These are phyloP conservation scores for Phytophthora tubulina DNA, from an alignment of 352 stramenopile species.

Conservation along the genomic window DNA sequence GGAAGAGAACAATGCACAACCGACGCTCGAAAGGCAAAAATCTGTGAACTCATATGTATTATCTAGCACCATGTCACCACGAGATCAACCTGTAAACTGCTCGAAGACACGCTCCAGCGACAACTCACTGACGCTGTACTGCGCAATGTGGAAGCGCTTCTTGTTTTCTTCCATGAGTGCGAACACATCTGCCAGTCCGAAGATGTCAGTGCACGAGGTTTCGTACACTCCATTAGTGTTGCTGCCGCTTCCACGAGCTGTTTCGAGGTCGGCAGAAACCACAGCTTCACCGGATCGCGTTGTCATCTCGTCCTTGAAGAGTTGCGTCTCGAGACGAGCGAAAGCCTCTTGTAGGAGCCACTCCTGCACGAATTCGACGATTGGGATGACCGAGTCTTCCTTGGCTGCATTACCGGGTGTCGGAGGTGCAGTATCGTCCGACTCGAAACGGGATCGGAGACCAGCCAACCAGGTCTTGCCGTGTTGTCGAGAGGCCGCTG, in stretches of 20 bases:
- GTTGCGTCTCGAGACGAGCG: slow-evolving; percentile 55
- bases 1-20: too few species aligned
- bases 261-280: slow-evolving; percentile 55
- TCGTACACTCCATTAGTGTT: slow-evolving; percentile 74
- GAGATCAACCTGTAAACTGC: slow-evolving; percentile 79
- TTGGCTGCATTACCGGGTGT: neutral
- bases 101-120: slow-evolving; percentile 95
- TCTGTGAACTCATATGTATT: neutral
- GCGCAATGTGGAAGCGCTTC: slow-evolving; percentile 71
- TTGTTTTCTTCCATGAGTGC: slow-evolving; percentile 82
- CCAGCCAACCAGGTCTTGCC: slow-evolving; percentile 57
- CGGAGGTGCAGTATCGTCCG: slow-evolving; percentile 30
- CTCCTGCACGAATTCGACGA: slow-evolving; percentile 77
- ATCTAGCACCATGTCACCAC: neutral
- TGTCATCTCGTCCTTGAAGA: slow-evolving; percentile 64
- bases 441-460: slow-evolving; percentile 52
- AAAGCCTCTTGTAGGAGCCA: slow-evolving; percentile 83
- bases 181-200: slow-evolving; percentile 85
- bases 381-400: slow-evolving; percentile 33
- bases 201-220: slow-evolving; percentile 70
- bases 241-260: slow-evolving; percentile 58
- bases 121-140: slow-evolving; percentile 93
- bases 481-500: slow-evolving; percentile 26
- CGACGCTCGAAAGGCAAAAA: too few species aligned
- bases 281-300: slow-evolving; percentile 56